phyloP scores from a whole-genome alignment of 78 protist species.

The Cavenderia fasciculata region DNA sequence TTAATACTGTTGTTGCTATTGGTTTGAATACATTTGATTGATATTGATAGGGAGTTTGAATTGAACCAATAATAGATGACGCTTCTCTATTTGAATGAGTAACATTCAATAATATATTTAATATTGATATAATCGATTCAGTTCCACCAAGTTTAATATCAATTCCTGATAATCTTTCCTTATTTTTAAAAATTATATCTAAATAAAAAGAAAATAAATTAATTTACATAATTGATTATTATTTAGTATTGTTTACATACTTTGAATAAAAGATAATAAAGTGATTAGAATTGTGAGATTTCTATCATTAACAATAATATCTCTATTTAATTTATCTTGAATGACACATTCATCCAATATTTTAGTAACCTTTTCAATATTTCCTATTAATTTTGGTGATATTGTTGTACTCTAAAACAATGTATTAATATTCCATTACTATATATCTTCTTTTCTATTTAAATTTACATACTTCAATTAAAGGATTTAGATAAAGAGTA shows the following conservation, averaged over 20 bases:
- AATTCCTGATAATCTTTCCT: conserved; percentile 49
- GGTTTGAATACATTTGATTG: background rate
- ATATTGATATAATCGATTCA: conserved; percentile 40
- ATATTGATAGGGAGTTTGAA: background rate
- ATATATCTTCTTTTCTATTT: background rate
- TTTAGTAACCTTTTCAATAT: conserved; percentile 27
- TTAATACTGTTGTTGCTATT: background rate
- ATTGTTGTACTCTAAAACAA: conserved; percentile 1
- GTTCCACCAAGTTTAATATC: conserved; percentile 59
- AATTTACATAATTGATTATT: background rate
- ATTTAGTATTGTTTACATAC: background rate
- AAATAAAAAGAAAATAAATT: background rate
- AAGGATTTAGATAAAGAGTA: conserved; percentile 50
- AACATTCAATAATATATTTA: conserved; percentile 38
- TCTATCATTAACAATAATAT: background rate
- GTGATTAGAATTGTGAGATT: conserved; percentile 21
- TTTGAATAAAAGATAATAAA: conserved; percentile 21
- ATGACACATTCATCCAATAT: conserved; percentile 38
- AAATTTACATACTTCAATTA: conserved; percentile 7
- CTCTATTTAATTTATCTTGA: conserved; percentile 23
- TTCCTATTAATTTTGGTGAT: conserved; percentile 70
- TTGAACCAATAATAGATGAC: conserved; percentile 12
- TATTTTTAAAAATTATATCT: conserved; percentile 16
- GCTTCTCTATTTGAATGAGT: conserved; percentile 32
- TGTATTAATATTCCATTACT: background rate